These are phyloP conservation scores for Melastoma candidum DNA, from an alignment of 441 rosid genomes.

Conservation along the genomic window DNA sequence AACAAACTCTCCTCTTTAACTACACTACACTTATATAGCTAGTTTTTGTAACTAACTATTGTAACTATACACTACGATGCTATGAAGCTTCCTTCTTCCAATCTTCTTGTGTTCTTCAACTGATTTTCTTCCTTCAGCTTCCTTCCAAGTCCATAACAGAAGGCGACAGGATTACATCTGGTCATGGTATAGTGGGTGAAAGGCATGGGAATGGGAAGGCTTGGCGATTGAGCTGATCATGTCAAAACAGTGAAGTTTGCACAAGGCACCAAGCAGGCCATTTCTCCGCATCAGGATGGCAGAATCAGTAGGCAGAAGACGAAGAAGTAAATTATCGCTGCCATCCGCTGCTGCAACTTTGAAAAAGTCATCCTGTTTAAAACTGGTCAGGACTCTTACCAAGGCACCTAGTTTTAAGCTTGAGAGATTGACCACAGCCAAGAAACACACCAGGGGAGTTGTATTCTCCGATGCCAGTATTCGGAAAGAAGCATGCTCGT, in stretches of 20 bases:
- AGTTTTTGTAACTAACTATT: no score
- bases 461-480: constrained; percentile 31
- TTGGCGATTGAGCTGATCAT: constrained; percentile 40
- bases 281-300: constrained; percentile 37
- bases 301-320: constrained; percentile 55
- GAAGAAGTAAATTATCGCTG: constrained; percentile 37
- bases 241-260: constrained; percentile 36
- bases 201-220: constrained; percentile 16
- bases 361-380: constrained; percentile 38
- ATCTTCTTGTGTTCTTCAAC: no score
- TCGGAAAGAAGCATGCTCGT: constrained; percentile 74
- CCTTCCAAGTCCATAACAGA: no score
- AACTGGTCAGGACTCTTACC: constrained; percentile 45
- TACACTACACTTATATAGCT: no score
- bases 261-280: constrained; percentile 26
- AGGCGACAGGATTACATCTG: no score
- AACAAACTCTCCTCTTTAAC: no score
- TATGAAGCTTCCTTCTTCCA: no score
- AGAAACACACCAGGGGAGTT: constrained; percentile 35
- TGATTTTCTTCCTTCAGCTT: no score
- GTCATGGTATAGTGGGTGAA: no score
- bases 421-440: constrained; percentile 22
- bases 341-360: constrained; percentile 14
- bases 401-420: constrained; percentile 63
- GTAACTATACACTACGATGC: no score